These are phyloP conservation scores for Sarcocystis neurona DNA, from an alignment of 169 alveolate genomes.

Conservation along the genomic window DNA sequence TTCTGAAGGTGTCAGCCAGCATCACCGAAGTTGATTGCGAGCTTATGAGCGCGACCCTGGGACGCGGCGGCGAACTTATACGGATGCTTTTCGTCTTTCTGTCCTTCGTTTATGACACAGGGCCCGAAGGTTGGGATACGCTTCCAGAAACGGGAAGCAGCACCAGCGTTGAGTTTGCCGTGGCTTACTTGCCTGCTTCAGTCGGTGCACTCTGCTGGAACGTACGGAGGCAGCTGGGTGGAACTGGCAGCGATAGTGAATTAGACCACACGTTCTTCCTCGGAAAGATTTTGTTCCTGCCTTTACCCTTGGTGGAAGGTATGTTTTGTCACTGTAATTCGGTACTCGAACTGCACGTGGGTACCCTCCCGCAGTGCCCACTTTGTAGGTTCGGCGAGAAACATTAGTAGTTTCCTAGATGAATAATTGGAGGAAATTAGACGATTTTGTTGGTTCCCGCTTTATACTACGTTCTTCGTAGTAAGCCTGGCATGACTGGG, in stretches of 20 bases:
- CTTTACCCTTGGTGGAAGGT: neutral
- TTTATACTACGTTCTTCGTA: neutral
- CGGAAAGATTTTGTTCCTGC: neutral
- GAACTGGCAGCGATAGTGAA: neutral
- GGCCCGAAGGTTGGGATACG: neutral
- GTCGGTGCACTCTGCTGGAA: neutral
- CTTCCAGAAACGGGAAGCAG: neutral
- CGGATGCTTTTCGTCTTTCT: neutral
- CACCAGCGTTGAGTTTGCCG: neutral
- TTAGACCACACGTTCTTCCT: no score
- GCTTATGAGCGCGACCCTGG: neutral
- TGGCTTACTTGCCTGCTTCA: neutral
- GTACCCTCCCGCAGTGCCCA: neutral
- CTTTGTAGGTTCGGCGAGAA: neutral
- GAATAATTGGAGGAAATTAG: neutral
- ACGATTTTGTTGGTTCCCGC: neutral
- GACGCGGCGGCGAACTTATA: neutral
- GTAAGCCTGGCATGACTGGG: neutral
- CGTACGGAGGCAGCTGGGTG: neutral
- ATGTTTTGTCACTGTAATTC: no score
- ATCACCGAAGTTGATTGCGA: neutral
- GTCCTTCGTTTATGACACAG: no score
- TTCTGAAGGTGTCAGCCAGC: neutral
- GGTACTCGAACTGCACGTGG: neutral
- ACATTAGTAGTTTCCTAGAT: neutral